A percentile compares a stretch with the other conserved stretches of the same genome.
These are phyloP conservation scores for Dovyalis caffra DNA, from an alignment of 345 rosid genomes.

Conservation along the genomic window DNA sequence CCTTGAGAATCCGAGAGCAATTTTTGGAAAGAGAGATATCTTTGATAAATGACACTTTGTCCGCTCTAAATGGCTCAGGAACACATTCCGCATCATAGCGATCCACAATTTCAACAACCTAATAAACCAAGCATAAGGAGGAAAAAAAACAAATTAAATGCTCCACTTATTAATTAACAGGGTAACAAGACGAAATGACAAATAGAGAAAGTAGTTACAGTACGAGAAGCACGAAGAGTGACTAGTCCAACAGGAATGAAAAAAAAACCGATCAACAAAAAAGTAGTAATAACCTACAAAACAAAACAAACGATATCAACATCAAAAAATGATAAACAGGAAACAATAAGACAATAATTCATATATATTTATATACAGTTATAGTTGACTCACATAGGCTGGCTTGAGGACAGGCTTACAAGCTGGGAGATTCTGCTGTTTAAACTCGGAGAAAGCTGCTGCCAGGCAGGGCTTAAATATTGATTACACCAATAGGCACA, in stretches of 20 bases:
- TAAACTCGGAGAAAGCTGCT: slow-evolving; percentile 58
- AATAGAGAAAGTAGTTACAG: slow-evolving; percentile 36
- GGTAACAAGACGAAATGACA: slow-evolving; percentile 1
- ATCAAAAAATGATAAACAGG: slow-evolving; percentile 6
- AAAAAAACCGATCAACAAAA: slow-evolving; percentile 50
- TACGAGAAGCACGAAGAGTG: slow-evolving; percentile 61
- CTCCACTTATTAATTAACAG: not conserved
- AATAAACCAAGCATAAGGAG: slow-evolving; percentile 8
- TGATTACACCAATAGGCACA: too few relatives aligned
- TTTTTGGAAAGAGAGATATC: slow-evolving; percentile 58
- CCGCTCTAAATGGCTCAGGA: slow-evolving; percentile 51
- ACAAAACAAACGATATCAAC: not conserved
- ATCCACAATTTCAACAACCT: slow-evolving; percentile 72
- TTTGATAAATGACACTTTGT: slow-evolving; percentile 56
- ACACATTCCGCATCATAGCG: slow-evolving; percentile 72
- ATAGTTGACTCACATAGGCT: slow-evolving; percentile 65
- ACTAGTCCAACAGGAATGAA: slow-evolving; percentile 65
- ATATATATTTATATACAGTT: not conserved
- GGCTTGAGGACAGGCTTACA: slow-evolving; percentile 88
- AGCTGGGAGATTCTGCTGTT: slow-evolving; percentile 79
- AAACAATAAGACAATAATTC: not conserved
- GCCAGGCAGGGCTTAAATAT: too few relatives aligned
- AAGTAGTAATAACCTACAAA: slow-evolving; percentile 57
- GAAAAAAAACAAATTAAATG: slow-evolving; percentile 5
- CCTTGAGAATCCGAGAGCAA: slow-evolving; percentile 64